Evolutionary conservation across 2,329 filamentous ascomycete species (phyloP).

Genomic region (Fusarium bulbicola): DNA sequence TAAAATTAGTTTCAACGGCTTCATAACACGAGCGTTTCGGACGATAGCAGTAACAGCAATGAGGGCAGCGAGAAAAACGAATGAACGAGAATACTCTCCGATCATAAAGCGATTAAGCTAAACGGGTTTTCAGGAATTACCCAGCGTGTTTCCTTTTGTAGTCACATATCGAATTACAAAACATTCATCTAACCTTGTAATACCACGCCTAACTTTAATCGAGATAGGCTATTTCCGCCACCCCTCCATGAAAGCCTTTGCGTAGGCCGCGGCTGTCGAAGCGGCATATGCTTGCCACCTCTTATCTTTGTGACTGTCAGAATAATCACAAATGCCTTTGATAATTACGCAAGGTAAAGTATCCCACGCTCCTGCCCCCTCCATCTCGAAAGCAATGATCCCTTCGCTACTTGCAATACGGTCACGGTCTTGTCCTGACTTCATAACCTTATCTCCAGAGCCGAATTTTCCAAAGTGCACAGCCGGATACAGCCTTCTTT

Average conservation of each 20-base stretch:
- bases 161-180: too few species aligned
- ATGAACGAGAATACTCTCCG: too few species aligned
- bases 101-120: too few species aligned
- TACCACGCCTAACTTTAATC: too few species aligned
- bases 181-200: too few species aligned
- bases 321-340: not conserved
- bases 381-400: not conserved
- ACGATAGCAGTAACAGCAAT: too few species aligned
- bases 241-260: not conserved
- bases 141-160: too few species aligned
- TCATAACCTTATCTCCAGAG: not conserved
- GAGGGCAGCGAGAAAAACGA: too few species aligned
- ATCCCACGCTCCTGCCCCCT: not conserved
- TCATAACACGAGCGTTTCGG: too few species aligned
- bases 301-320: not conserved
- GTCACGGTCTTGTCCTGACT: not conserved
- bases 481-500: fast-evolving
- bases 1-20: too few species aligned
- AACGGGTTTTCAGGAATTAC: too few species aligned
- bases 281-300: not conserved
- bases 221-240: not conserved
- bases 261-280: not conserved
- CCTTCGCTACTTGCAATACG: not conserved
- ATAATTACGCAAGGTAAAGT: not conserved
- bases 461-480: not conserved